Evolutionary conservation across 805 yeast species (phyloP).

Genomic region (Candida insectalens): DNA sequence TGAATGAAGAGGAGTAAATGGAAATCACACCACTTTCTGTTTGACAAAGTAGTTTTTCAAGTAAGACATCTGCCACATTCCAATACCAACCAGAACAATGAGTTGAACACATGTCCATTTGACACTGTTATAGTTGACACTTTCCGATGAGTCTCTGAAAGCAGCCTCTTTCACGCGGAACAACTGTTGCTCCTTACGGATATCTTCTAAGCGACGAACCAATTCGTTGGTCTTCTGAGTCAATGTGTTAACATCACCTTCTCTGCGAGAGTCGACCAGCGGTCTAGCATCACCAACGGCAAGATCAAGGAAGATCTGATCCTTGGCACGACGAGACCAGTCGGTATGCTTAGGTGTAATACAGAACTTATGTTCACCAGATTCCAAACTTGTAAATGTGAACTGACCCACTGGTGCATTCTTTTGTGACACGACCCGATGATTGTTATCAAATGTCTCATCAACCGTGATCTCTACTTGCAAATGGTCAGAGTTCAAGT

Average conservation of each 20-base stretch:
- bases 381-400: constrained; percentile 61
- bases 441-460: constrained; percentile 70
- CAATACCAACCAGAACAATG: constrained; percentile 52
- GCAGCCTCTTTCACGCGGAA: constrained; percentile 68
- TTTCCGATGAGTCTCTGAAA: constrained; percentile 65
- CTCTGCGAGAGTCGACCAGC: constrained; percentile 59
- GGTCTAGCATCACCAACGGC: constrained; percentile 56
- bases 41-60: constrained; percentile 70
- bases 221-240: constrained; percentile 49
- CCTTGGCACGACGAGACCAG: constrained; percentile 38
- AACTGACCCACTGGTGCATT: constrained; percentile 58
- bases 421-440: constrained; percentile 64
- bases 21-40: constrained; percentile 54
- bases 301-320: constrained; percentile 64
- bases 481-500: constrained; percentile 40
- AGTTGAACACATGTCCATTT: constrained; percentile 68
- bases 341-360: constrained; percentile 41
- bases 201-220: constrained; percentile 46
- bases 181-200: constrained; percentile 54
- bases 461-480: constrained; percentile 63
- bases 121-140: constrained; percentile 59
- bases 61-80: constrained; percentile 67
- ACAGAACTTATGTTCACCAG: constrained; percentile 76
- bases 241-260: constrained; percentile 42
- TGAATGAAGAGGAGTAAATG: neutral